Evolutionary conservation across 371 early-diverging fungal genomes (phyloP), one percentile per base, ranked within the genome.

Genomic region (Actinomortierella wolfii): DNA sequence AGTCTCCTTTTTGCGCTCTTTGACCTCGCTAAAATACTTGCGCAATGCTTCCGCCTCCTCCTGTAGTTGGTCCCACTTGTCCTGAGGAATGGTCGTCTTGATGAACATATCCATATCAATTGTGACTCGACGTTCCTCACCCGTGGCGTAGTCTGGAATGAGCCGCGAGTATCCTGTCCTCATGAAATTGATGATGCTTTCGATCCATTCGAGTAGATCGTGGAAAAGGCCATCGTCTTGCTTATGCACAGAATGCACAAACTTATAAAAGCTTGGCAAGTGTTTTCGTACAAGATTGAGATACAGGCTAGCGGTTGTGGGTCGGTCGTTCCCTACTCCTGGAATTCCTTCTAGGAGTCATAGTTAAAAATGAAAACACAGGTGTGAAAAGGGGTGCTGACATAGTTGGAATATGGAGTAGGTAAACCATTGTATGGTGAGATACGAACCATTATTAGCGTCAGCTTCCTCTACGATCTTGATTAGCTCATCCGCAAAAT

Each of bases 211-310:
- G 13, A 81, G 55, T 17, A 81, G 54, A 50, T 79, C 75, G 17
- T 54, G 66, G 61, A 78, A 79, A 28, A 78, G 64, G 1, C 76
- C 70, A 21, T 76, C 61, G 34, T 85, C 84, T 48, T 84, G 77
- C 21, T 79, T 77, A 54, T 88, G 85, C 1, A 88, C 83, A 17
- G 78, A 76, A 50, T 88, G 86, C 3, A 87, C 83, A 76, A 87
- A 88, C 14, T 61, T 64, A 59, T 88, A 88, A 41, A 86, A 85
- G 23, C 75, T 70, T 2, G 81, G 77, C 41, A 85, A 79, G 52
- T 88, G 87, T 24, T 82, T 73, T 39, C 80, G 58, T 2, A 83
- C 84, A 1, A 88, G 68, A 23, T 78, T 73, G 29, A 86, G 40
- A 34, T 73, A 73, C 50, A 67, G 47, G 1, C 64, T 62, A 8